These are phyloP conservation scores for Amanita fuliginea DNA, from an alignment of 768 basidiomycete species.

Conservation along the genomic window DNA sequence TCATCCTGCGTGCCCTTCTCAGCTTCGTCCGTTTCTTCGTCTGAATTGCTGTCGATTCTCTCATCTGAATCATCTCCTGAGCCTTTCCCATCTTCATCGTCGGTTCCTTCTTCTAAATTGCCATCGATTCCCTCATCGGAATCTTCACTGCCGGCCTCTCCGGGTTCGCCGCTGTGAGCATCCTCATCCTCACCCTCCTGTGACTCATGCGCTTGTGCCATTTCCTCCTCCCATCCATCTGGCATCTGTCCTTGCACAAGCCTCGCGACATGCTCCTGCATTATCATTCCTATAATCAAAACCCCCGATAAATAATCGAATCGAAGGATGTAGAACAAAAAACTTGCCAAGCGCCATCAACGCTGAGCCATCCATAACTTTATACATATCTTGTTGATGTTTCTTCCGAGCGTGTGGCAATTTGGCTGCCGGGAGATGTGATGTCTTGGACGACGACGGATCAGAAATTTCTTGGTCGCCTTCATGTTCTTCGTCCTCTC, in stretches of 20 bases:
- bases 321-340: background rate
- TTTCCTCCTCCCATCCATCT: slow-evolving; percentile 33
- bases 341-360: slow-evolving; percentile 58
- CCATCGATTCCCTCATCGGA: slow-evolving; percentile 8
- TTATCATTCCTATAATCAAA: slow-evolving; percentile 42
- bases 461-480: background rate
- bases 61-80: slow-evolving; percentile 6
- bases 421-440: background rate
- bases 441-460: background rate
- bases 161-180: background rate
- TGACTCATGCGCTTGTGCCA: slow-evolving; percentile 8
- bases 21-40: background rate
- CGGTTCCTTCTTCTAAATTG: background rate
- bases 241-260: slow-evolving; percentile 29
- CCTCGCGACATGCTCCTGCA: slow-evolving; percentile 52
- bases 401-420: slow-evolving; percentile 10
- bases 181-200: slow-evolving; percentile 9
- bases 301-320: background rate
- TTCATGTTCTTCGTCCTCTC: background rate
- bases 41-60: slow-evolving; percentile 7
- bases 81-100: slow-evolving; percentile 4
- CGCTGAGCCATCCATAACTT: slow-evolving; percentile 60
- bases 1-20: background rate
- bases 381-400: slow-evolving; percentile 58
- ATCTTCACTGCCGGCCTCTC: background rate